Conservation (phyloP, 345 rosid species). For the Euphorbia lathyris region DNA sequence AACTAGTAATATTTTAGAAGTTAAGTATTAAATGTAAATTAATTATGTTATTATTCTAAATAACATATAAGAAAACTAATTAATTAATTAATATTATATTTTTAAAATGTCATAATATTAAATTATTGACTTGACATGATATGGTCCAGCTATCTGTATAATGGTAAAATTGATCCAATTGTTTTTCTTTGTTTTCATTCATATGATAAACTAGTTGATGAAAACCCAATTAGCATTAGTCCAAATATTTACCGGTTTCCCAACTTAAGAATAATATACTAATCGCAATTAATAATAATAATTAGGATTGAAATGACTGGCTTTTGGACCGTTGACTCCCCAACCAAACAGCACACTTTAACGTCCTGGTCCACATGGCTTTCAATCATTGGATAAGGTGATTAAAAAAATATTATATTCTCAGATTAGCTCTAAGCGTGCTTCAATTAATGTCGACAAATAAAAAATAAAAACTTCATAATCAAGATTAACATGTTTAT, state of each 20-base stretch:
- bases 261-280: neutral
- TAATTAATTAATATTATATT: too few relatives aligned
- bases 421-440: neutral
- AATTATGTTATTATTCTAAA: too few relatives aligned
- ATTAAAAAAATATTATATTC: too few relatives aligned
- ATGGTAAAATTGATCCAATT: too few relatives aligned
- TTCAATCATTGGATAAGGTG: neutral
- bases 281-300: neutral
- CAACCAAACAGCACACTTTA: slow-evolving; percentile 8
- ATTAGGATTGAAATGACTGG: slow-evolving; percentile 3
- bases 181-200: too few relatives aligned
- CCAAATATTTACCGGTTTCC: neutral
- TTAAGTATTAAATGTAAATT: too few relatives aligned
- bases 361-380: slow-evolving; percentile 9
- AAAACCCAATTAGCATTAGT: neutral
- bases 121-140: too few relatives aligned
- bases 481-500: neutral
- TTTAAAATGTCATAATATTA: too few relatives aligned
- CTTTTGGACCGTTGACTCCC: slow-evolving; percentile 25
- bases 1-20: too few relatives aligned
- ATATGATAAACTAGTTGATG: neutral
- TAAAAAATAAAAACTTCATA: neutral
- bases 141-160: too few relatives aligned
- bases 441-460: too few relatives aligned
- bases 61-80: too few relatives aligned